These are phyloP conservation scores for Leccinum solheimii DNA, from an alignment of 1,284 basidiomycete species.

Conservation along the genomic window DNA sequence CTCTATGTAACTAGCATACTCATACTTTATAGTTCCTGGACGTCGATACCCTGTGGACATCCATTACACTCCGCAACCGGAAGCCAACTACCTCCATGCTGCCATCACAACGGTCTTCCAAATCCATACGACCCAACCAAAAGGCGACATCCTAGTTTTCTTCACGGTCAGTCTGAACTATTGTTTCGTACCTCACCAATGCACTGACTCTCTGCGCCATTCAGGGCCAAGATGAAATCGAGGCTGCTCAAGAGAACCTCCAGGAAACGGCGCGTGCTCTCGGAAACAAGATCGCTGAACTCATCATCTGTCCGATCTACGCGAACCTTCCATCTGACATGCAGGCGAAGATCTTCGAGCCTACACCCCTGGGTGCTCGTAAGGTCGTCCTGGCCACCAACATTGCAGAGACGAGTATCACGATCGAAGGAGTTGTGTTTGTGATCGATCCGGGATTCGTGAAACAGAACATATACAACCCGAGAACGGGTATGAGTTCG, in stretches of 20 bases:
- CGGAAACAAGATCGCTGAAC: conserved; percentile 93
- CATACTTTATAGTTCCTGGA: conserved; percentile 74
- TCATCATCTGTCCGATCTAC: conserved; percentile 97
- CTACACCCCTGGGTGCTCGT: conserved; percentile 92
- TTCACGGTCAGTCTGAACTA: conserved; percentile 67
- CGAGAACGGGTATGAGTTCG: conserved; percentile 94
- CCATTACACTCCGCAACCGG: conserved; percentile 96
- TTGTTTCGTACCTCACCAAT: neutral
- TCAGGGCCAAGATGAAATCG: conserved; percentile 98
- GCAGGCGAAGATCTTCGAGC: conserved; percentile 99
- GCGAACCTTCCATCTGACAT: conserved; percentile 97
- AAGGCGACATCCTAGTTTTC: conserved; percentile 98
- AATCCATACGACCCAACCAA: conserved; percentile 97
- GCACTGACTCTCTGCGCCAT: neutral
- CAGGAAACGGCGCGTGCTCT: conserved; percentile 93
- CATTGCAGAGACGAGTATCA: conserved; percentile 98
- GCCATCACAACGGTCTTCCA: conserved; percentile 99
- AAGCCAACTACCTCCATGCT: conserved; percentile 98
- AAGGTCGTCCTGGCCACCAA: conserved; percentile 99
- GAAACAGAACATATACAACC: conserved; percentile 97
- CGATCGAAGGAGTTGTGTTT: conserved; percentile 96
- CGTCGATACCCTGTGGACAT: conserved; percentile 98
- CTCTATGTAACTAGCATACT: neutral
- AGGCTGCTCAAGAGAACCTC: conserved; percentile 93
- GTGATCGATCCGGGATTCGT: conserved; percentile 98